phyloP scores from a whole-genome alignment of 2,329 filamentous ascomycete genomes.

The Hypoxylon sp. region DNA sequence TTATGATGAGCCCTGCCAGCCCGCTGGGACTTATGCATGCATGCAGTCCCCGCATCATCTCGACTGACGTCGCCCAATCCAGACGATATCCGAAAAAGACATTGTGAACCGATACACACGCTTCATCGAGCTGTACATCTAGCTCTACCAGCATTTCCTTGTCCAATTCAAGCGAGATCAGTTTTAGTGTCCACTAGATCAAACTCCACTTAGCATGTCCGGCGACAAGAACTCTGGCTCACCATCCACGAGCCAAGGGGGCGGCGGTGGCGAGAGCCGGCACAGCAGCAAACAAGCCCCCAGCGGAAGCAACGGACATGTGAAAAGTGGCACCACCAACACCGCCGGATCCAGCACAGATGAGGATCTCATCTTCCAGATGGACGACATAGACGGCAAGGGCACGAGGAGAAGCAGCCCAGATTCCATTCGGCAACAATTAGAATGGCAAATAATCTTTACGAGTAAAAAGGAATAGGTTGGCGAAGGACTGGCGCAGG shows the following conservation, averaged over 20 bases:
- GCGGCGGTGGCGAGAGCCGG: neutral
- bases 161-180: neutral
- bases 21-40: neutral
- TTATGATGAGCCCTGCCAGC: constrained; percentile 1
- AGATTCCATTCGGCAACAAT: constrained; percentile 3
- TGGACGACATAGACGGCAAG: constrained; percentile 24
- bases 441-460: constrained; percentile 2
- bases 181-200: neutral
- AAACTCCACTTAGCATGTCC: constrained; percentile 19
- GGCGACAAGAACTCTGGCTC: constrained; percentile 12
- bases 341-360: constrained; percentile 17
- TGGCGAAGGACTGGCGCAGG: neutral
- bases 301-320: constrained; percentile 4
- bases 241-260: constrained; percentile 5
- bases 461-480: neutral
- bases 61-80: constrained; percentile 12
- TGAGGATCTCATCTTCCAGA: constrained; percentile 33
- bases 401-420: neutral
- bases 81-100: constrained; percentile 1
- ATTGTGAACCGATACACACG: constrained; percentile 3
- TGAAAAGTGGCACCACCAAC: constrained; percentile 1
- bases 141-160: neutral
- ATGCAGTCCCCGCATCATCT: constrained; percentile 29
- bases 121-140: neutral
- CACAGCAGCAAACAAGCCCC: constrained; percentile 11